These are phyloP conservation scores for Ophiocordyceps robertsii DNA, from an alignment of 2,329 filamentous ascomycete species.

Conservation along the genomic window DNA sequence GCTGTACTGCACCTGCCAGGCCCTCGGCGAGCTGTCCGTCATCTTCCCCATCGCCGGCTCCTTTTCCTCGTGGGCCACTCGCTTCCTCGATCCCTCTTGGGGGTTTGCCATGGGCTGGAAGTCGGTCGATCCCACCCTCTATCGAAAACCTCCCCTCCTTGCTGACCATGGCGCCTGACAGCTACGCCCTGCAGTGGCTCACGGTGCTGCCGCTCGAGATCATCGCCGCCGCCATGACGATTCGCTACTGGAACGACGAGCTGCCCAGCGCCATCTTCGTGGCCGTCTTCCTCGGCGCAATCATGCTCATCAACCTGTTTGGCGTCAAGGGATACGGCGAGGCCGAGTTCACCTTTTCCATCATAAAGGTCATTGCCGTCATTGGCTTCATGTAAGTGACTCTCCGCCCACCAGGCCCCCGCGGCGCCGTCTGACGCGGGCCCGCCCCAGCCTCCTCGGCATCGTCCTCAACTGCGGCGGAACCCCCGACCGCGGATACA, in stretches of 20 bases:
- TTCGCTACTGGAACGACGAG: constrained; percentile 61
- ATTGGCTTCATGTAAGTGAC: constrained; percentile 69
- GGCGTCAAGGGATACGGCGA: constrained; percentile 83
- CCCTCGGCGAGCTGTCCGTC: constrained; percentile 82
- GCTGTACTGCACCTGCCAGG: constrained; percentile 86
- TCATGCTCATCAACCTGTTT: constrained; percentile 74
- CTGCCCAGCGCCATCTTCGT: constrained; percentile 66
- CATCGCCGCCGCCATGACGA: constrained; percentile 73
- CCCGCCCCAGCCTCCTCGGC: constrained; percentile 52
- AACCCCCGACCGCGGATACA: constrained; percentile 58
- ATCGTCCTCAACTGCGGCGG: constrained; percentile 79
- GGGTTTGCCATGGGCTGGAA: constrained; percentile 96
- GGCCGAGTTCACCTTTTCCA: constrained; percentile 76
- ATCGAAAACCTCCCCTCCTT: too few species aligned
- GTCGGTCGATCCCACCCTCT: constrained; percentile 30
- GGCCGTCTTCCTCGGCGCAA: constrained; percentile 62
- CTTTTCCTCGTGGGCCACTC: constrained; percentile 82
- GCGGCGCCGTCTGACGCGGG: background rate
- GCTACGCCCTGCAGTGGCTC: constrained; percentile 81
- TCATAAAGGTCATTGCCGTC: constrained; percentile 75
- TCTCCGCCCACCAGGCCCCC: background rate
- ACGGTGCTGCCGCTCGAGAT: constrained; percentile 74
- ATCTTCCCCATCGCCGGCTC: constrained; percentile 83
- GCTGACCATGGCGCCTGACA: constrained; percentile 16
- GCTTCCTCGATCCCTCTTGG: constrained; percentile 89